Base-by-base conservation (phyloP, 179 eudicot species). In the Beta macrorhiza region DNA sequence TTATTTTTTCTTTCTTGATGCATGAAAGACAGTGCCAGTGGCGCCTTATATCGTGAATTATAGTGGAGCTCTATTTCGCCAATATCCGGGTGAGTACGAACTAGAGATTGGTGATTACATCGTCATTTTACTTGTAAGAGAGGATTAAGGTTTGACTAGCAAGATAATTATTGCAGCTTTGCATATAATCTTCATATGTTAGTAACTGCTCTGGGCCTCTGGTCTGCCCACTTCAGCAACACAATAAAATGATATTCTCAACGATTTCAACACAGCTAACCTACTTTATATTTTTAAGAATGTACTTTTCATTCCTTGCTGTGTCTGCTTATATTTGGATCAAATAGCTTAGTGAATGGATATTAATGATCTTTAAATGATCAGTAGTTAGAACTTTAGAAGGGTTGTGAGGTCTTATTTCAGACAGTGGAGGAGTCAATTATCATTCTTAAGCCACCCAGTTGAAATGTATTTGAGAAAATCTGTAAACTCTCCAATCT, bases 41-140 rank as follows among this genome's bases (percentile, higher is more conserved):
- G 93, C 98, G 58, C 99, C 99, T 67, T 96, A 83, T 82, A 85
- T 96, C 44, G 91, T 96, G 88, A 96, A 96, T 82, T 96, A 96
- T 86, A 91, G 74, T 76, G 99, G 99, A 86, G 99, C 99, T 67
- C 80, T 96, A 59, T 96, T 96, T 84, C 98, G 99, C 47, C 97
- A 96, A 86, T 96, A 94, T 81, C 99, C 99, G 72, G 99, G 99
- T 96, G 85, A 86, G 87, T 25, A 75, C 75, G n/a, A 61, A 74
- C 52, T 80, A 52, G 59, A 82, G 59, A 82, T 45, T 25, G 49
- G 49, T 74, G 25, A 14, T 16, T 81, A 7, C 58, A 49, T 56
- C 9, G 44, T 53, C 8, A 4, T 58, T 14, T 74, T 58, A 22
- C 29, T 56, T 29, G 22, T 59, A 7, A 45, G 68, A 77, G 32